Percentiles rank a stretch among this genome's conserved stretches.
These are phyloP conservation scores for Fraxinus platypoda DNA, from an alignment of 305 asterid genomes.

Conservation along the genomic window DNA sequence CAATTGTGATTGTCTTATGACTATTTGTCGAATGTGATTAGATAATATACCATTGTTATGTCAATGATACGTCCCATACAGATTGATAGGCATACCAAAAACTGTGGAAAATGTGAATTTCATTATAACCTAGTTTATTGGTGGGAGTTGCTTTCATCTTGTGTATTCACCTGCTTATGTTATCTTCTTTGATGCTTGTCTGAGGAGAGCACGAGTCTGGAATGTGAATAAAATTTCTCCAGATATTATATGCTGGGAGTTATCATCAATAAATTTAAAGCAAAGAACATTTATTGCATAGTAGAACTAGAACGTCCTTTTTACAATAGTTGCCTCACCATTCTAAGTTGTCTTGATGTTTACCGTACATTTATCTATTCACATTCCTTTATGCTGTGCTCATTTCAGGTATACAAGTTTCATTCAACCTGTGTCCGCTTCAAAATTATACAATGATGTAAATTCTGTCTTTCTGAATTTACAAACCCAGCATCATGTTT, in stretches of 20 bases:
- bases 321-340: background rate
- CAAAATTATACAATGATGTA: conserved; percentile 95
- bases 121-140: background rate
- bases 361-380: conserved; percentile 6
- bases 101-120: background rate
- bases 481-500: conserved; percentile 4
- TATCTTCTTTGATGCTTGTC: background rate
- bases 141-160: background rate
- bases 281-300: background rate
- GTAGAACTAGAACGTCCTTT: background rate
- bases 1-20: background rate
- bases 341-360: background rate
- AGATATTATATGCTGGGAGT: background rate
- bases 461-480: conserved; percentile 17
- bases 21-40: background rate
- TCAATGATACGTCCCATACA: background rate
- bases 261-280: background rate
- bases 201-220: background rate
- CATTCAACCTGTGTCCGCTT: conserved; percentile 90
- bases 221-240: conserved; percentile 2
- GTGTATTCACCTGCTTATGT: background rate
- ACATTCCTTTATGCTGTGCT: conserved; percentile 22
- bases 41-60: background rate
- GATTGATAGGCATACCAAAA: background rate
- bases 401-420: conserved; percentile 90